Percentiles rank a stretch among this genome's conserved stretches.
These are phyloP conservation scores for Juglanconis juglandina DNA, from an alignment of 2,329 filamentous ascomycete genomes.

Conservation along the genomic window DNA sequence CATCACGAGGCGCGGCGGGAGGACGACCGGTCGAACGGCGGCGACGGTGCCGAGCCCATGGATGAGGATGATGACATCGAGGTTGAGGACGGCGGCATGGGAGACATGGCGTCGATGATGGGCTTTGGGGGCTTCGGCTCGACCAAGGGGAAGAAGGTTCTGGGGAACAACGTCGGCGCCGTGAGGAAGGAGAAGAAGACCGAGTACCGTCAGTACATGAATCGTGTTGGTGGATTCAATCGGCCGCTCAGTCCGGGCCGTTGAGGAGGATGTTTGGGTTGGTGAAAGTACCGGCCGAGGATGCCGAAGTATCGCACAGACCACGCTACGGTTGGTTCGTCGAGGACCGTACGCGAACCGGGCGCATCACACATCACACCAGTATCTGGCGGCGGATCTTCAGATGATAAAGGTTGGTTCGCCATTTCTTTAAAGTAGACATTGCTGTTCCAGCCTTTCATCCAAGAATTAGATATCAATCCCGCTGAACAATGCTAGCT, in stretches of 20 bases:
- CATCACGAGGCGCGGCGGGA: constrained; percentile 17
- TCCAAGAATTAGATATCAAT: not conserved
- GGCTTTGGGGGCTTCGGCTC: constrained; percentile 82
- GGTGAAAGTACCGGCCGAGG: no score
- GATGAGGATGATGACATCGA: constrained; percentile 44
- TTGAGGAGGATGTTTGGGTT: not conserved
- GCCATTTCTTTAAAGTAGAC: not conserved
- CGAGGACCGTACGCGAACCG: no score
- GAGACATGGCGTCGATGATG: constrained; percentile 76
- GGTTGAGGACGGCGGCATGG: constrained; percentile 64
- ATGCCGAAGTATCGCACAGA: not conserved
- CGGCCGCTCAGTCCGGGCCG: constrained; percentile 61
- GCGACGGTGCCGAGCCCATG: constrained; percentile 26
- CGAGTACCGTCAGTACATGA: constrained; percentile 97
- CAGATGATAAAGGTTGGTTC: not conserved
- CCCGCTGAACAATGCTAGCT: not conserved
- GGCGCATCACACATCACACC: not conserved
- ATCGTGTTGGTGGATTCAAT: constrained; percentile 78
- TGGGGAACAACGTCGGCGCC: constrained; percentile 78
- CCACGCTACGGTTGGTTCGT: no score
- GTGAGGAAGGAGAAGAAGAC: constrained; percentile 91
- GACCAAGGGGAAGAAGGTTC: constrained; percentile 85
- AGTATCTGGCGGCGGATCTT: not conserved
- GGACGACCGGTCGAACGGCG: constrained; percentile 1
- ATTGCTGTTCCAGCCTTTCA: not conserved